phyloP scores from a whole-genome alignment of 805 yeast species.

The Zygotorulaspora chibaensis region DNA sequence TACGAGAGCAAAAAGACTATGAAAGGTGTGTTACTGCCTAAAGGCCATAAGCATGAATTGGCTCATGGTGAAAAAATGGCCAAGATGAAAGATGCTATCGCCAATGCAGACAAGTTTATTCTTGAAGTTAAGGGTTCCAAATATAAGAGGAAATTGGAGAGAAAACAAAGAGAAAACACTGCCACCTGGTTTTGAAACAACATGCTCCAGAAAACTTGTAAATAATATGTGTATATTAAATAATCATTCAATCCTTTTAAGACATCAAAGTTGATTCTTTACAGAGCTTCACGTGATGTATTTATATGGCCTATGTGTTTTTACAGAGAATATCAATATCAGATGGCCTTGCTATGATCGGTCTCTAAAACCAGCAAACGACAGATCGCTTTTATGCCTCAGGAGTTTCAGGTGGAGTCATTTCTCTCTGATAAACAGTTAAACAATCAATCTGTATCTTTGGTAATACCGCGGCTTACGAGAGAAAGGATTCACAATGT shows the following conservation, averaged over 20 bases:
- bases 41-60: slow-evolving; percentile 79
- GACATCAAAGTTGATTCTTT: not conserved
- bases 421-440: slow-evolving; percentile 28
- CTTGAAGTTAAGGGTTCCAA: slow-evolving; percentile 58
- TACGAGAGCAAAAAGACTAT: slow-evolving; percentile 63
- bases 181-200: slow-evolving; percentile 16
- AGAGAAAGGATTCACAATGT: slow-evolving; percentile 31
- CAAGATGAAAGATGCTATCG: slow-evolving; percentile 62
- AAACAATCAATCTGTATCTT: slow-evolving; percentile 33
- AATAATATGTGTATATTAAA: slow-evolving; percentile 5
- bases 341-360: not conserved
- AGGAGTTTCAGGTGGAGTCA: slow-evolving; percentile 32
- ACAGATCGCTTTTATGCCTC: slow-evolving; percentile 14
- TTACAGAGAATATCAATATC: not conserved
- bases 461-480: slow-evolving; percentile 31
- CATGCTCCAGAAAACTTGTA: slow-evolving; percentile 4
- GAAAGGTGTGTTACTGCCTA: slow-evolving; percentile 73
- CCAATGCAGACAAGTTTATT: slow-evolving; percentile 61
- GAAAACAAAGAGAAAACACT: slow-evolving; percentile 32
- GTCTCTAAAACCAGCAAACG: too few relatives aligned
- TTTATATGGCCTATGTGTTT: not conserved
- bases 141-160: slow-evolving; percentile 42
- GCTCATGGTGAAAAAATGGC: slow-evolving; percentile 53
- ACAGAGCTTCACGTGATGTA: not conserved
- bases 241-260: not conserved